phyloP scores from a whole-genome alignment of 306 rosid genomes.

The Quercus cerris region DNA sequence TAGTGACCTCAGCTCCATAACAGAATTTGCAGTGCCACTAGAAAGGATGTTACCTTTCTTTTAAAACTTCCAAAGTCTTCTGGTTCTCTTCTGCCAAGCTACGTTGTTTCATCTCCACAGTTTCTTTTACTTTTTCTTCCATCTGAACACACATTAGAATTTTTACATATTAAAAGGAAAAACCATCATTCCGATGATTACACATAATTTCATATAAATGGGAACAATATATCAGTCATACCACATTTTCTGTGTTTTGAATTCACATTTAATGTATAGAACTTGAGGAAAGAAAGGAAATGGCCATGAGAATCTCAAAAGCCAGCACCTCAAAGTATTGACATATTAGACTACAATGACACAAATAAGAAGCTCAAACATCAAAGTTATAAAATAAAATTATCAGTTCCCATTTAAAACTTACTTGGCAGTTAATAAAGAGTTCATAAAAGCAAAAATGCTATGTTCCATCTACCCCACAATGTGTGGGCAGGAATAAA shows the following conservation, averaged over 20 bases:
- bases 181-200: not conserved
- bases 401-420: not conserved
- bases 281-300: not conserved
- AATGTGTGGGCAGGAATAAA: not conserved
- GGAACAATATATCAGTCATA: not conserved
- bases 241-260: not conserved
- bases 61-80: slow-evolving; percentile 82
- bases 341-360: not conserved
- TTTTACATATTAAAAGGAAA: slow-evolving; percentile 22
- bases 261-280: not conserved
- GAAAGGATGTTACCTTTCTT: slow-evolving; percentile 62
- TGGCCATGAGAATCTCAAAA: not conserved
- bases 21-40: slow-evolving; percentile 16
- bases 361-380: not conserved
- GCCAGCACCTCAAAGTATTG: not conserved
- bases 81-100: slow-evolving; percentile 97
- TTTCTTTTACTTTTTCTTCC: slow-evolving; percentile 96
- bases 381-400: not conserved
- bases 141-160: slow-evolving; percentile 45
- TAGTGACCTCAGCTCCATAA: not conserved
- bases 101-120: slow-evolving; percentile 96
- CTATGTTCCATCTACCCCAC: not conserved
- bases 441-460: not conserved
- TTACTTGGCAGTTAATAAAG: not conserved
- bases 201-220: not conserved